Evolutionary conservation across 192 early-diverging fungal species (phyloP), one percentile per base, ranked within the genome.

Genomic region (Entomortierella beljakovae): DNA sequence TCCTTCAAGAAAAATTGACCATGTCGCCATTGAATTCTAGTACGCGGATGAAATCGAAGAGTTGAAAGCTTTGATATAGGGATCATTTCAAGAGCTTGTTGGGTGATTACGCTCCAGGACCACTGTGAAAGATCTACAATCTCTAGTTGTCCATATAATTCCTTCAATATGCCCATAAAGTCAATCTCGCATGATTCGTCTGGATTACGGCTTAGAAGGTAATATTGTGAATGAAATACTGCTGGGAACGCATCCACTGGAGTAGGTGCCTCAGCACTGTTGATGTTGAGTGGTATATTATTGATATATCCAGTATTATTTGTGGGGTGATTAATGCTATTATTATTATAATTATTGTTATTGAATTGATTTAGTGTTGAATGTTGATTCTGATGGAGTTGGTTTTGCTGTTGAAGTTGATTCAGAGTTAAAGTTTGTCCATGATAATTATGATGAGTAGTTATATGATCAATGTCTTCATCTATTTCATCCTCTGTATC

Each of bases 71-170:
- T 60, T 2, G 18, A 16, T 2, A 26, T 22, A 4, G 70, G 70
- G 51, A 71, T 63, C 43, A 43, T n/a, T n/a, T 62, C 53, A 23
- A 71, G 28, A 11, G 53, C 61, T 34, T 50, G 51, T 10, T 49
- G 42, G 2, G 52, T 55, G 32, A 71, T 23, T 0, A 37, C 40
- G 18, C 70, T 57, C 70, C 70, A 71, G 16, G 60, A 62, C 70
- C 70, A 71, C 38, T 57, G 42, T 0, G 70, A 71, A 29, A 71
- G 42, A 42, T 71, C 61, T 32, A 71, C 22, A 18, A 61, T 61
- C 61, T 62, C 54, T 7, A 71, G 37, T 53, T 71, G 70, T 9
- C 59, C 61, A 20, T 50, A 16, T 18, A 71, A 49, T 18, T 71
- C 60, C 33, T 56, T 22, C 8, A 71, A 4, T 18, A 61, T 31